Base-by-base conservation (phyloP, 805 yeast species). In the Saturnispora ahearnii region DNA sequence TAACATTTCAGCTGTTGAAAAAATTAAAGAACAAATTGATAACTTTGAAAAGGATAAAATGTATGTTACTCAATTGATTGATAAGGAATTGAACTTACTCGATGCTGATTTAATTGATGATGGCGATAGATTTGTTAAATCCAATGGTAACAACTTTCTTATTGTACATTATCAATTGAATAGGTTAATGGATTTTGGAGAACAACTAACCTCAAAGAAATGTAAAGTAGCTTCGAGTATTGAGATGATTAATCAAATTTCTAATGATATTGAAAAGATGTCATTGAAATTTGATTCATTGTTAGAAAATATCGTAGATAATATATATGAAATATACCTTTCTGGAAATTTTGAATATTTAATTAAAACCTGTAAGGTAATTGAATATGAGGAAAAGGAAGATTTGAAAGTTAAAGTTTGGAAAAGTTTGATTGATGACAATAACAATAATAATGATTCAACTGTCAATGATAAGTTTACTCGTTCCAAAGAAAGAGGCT, bases 351-450 rank as follows among this genome's bases (percentile, higher is more conserved):
- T 68, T 31, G 79, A 83, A 31, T 69, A 89, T 55, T 80, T 87
- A 1, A 81, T 82, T 34, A 79, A 90, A 48, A 63, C 85, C 44
- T 81, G 88, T 40, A 85, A 87, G 55, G 77, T 93, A 15, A 72
- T 93, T 41, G 95, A 89, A 55, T 73, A 70, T 55, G 99, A 93
- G 64, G 87, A 84, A 55, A 71, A 76, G 29, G 88, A 87, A 59
- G 99, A 93, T 60, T 64, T 81, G 53, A 80, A 82, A 47, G 65
- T 64, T 45, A 60, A 68, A 50, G 59, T 62, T 26, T 57, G 59
- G 46, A 55, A 55, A 28, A 52, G 53, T 15, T 38, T 57, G 11
- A 40, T 54, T 3, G 57, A 44, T 22, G 45, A 44, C 8, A 41
- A 41, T 8, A 55, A 50, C 11, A 37, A 18, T 9, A 41, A 37